phyloP scores from a whole-genome alignment of 345 rosid species.

The Euphorbia lathyris region DNA sequence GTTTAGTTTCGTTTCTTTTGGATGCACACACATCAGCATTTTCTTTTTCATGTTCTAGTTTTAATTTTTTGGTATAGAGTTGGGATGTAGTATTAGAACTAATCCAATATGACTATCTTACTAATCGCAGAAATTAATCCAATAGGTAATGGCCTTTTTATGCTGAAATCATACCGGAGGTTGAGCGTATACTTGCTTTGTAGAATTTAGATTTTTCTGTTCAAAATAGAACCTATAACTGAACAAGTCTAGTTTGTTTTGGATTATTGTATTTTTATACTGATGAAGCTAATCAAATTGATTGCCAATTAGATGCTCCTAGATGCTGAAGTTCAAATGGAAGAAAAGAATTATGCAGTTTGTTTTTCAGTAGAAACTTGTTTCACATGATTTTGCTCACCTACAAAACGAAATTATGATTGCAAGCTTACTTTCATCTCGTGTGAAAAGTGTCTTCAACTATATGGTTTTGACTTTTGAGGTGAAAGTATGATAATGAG shows the following conservation, averaged over 20 bases:
- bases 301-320: not conserved
- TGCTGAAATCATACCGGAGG: not conserved
- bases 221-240: not conserved
- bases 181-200: not conserved
- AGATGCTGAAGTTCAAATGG: not conserved
- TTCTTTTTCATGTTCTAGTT: not conserved
- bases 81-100: not conserved
- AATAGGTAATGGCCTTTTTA: not conserved
- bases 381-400: not conserved
- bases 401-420: not conserved
- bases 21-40: not conserved
- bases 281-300: not conserved
- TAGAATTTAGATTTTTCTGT: not conserved
- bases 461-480: not conserved
- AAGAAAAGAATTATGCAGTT: not conserved
- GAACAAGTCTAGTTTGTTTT: not conserved
- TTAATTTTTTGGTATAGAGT: not conserved
- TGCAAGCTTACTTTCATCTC: not conserved
- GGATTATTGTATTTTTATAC: not conserved
- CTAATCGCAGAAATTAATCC: not conserved
- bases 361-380: not conserved
- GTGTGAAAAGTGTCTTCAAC: not conserved
- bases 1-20: not conserved
- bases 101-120: not conserved
- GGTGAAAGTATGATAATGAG: not conserved